These are phyloP conservation scores for Lippia alba DNA, from an alignment of 305 asterid species.

Conservation along the genomic window DNA sequence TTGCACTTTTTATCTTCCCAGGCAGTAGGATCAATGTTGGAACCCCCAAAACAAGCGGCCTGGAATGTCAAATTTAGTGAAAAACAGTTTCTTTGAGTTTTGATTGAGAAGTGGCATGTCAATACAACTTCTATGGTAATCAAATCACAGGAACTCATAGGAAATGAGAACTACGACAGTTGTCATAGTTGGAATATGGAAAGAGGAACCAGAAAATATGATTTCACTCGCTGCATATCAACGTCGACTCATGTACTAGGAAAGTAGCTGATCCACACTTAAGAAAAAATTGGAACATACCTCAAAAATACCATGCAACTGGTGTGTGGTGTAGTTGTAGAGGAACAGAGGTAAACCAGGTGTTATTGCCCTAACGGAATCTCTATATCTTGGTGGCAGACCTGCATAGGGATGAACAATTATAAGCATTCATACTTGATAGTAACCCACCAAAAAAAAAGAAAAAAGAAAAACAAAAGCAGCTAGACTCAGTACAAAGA, in stretches of 20 bases:
- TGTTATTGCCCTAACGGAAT: constrained; percentile 95
- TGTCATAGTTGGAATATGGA: background rate
- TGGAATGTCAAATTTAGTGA: constrained; percentile 32
- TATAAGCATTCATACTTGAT: constrained; percentile 4
- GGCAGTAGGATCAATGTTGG: constrained; percentile 96
- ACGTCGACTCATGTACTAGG: background rate
- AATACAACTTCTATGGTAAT: no score
- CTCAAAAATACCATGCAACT: constrained; percentile 96
- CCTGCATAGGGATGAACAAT: constrained; percentile 50
- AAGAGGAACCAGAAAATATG: background rate
- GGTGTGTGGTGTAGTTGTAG: constrained; percentile 72
- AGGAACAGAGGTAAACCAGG: constrained; percentile 91
- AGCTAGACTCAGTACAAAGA: background rate
- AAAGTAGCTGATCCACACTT: background rate
- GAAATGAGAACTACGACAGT: background rate
- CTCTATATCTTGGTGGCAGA: constrained; percentile 92
- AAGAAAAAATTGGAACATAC: constrained; percentile 38
- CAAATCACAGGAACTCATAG: no score
- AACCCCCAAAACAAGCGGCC: constrained; percentile 94
- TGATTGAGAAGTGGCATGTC: background rate
- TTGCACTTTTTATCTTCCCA: constrained; percentile 98
- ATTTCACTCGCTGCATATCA: background rate
- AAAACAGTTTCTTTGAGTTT: background rate
- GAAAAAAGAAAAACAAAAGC: constrained; percentile 1
- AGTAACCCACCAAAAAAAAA: background rate